These are phyloP conservation scores for Stipa capillata DNA, from an alignment of 176 grass and related monocot species.

Conservation along the genomic window DNA sequence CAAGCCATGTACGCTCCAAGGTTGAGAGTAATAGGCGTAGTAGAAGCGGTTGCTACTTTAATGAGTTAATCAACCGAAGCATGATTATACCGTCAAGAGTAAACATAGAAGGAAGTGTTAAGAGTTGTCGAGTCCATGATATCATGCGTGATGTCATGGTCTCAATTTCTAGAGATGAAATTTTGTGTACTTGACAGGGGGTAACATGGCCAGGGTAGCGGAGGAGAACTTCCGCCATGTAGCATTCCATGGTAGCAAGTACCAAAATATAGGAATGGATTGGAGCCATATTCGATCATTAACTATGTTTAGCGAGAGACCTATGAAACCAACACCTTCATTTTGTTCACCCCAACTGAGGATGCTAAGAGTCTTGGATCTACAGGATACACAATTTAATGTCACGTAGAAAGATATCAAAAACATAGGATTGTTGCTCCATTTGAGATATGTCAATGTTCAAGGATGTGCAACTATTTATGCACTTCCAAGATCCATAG, in stretches of 20 bases:
- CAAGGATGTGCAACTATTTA: rapidly evolving
- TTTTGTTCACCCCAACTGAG: background rate
- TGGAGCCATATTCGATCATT: background rate
- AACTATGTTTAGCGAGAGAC: background rate
- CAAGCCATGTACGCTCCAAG: no score
- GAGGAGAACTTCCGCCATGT: background rate
- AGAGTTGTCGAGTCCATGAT: no score
- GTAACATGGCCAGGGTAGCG: background rate
- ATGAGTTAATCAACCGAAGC: constrained; percentile 7
- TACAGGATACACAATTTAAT: rapidly evolving
- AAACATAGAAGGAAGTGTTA: background rate
- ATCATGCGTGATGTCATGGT: background rate
- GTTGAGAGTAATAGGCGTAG: no score
- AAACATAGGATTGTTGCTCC: background rate
- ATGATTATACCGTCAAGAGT: background rate
- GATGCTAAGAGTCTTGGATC: constrained; percentile 10
- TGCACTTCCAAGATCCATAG: constrained; percentile 2
- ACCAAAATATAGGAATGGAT: background rate
- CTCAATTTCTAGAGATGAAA: background rate
- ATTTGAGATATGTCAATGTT: constrained; percentile 4
- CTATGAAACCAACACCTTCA: background rate
- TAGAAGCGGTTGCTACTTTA: no score
- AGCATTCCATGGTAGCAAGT: background rate
- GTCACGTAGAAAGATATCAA: background rate
- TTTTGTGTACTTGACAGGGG: background rate